Conservation (phyloP, 2,329 filamentous ascomycete genomes). For the Endoconidiophora polonica region DNA sequence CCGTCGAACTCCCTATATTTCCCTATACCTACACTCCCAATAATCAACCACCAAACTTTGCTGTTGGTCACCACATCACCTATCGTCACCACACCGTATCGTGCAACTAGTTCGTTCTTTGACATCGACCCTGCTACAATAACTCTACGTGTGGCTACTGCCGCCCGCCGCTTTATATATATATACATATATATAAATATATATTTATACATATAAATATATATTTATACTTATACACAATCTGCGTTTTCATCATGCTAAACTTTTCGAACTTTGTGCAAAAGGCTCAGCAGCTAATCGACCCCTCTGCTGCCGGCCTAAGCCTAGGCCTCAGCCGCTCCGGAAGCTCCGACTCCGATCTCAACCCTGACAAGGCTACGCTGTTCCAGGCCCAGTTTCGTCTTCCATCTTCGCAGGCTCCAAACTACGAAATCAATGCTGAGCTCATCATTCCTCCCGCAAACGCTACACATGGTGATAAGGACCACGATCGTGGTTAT, state of each 20-base stretch:
- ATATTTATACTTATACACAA: not conserved
- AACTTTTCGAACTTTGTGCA: slow-evolving; percentile 68
- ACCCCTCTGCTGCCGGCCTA: slow-evolving; percentile 56
- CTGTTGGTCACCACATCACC: not conserved
- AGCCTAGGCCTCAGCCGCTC: slow-evolving; percentile 21
- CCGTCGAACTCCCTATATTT: not conserved
- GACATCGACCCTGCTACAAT: not conserved
- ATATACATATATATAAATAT: not conserved
- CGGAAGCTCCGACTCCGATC: slow-evolving; percentile 55
- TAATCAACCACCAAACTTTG: not conserved
- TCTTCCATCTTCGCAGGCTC: slow-evolving; percentile 78
- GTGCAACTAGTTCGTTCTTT: not conserved
- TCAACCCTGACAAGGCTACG: slow-evolving; percentile 74
- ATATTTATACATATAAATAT: not conserved
- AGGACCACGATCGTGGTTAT: slow-evolving; percentile 56
- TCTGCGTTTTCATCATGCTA: slow-evolving; percentile 32
- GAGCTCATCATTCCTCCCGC: slow-evolving; percentile 75
- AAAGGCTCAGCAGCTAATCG: slow-evolving; percentile 89
- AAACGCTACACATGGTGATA: slow-evolving; percentile 49
- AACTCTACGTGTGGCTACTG: not conserved
- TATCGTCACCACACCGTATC: not conserved
- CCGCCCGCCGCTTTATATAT: no score
- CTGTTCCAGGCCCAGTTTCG: slow-evolving; percentile 95
- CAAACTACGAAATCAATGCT: slow-evolving; percentile 88
- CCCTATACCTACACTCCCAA: not conserved